Base-by-base conservation (phyloP, 148 eudicot species). In the Nepenthes gracilis region DNA sequence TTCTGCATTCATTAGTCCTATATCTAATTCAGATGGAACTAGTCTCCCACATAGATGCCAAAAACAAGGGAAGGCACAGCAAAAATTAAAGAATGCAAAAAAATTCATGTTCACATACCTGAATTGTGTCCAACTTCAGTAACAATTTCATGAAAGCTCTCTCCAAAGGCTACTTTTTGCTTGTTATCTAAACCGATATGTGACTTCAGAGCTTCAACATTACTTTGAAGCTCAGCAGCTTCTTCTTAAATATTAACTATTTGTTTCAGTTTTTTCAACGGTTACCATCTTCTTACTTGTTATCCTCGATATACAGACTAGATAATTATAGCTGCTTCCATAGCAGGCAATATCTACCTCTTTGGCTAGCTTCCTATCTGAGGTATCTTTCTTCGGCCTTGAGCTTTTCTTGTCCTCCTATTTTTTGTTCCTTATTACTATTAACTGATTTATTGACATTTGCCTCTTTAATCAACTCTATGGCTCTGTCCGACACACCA, bases 281-380 rank as follows among this genome's bases (percentile, higher is more conserved):
- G 81, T 55, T 77, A 80, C 77, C 75, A 79, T 71, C 79, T 86
- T 64, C 95, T 84, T 45, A 81, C 75, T 47, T 64, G 82, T 60
- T 73, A 83, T 36, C 95, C 95, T 56, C 87, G 97, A 64, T 74
- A 86, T 1, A 68, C 85, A 36, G 95, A 75, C 72, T 90, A 88
- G 52, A 90, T 76, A 9, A 72, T 54, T 12, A 64, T 35, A 59
- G 91, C 87, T 36, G 97, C 95, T 76, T 90, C 91, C 2, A 62
- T 64, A 9, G 74, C 87, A 8, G 88, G 74, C 69, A 81, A 50
- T 36, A 61, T 58, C 62, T 60, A 72, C 45, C 55, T 74, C 52
- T 61, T 40, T 10, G 36, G 63, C 58, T 66, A 64, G 5, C 55
- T 36, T 33, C 33, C 63, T 50, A 32, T 47, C 49, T 33, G 57